Base-by-base conservation (phyloP, 345 rosid species). In the Citrus trifoliata region DNA sequence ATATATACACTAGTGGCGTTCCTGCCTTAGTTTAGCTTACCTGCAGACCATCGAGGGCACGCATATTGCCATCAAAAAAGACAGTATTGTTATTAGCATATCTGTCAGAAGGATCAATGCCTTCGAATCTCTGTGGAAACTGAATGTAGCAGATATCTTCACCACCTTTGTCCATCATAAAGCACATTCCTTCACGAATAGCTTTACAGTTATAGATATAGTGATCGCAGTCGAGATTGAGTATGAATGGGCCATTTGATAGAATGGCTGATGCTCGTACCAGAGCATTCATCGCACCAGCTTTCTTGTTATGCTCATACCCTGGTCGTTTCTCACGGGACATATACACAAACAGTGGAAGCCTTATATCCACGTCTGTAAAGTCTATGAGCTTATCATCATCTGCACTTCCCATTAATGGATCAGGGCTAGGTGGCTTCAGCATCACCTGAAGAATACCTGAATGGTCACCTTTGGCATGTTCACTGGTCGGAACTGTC, bases 201-300 rank as follows among this genome's bases (percentile, higher is more conserved):
- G 99, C 98, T 80, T 87, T 90, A 80, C 95, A 94, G 75, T 96
- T 96, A 83, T 89, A 87, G 55, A 94, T 83, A 86, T 96, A 96
- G 83, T 96, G 99, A 81, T 96, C 99, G n/a, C 98, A 96, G 70
- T 96, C 99, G 13, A 96, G 86, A 82, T 96, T 96, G 56, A 96
- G 97, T 22, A 94, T 96, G 85, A 94, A 96, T 4, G 98, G 92
- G 6, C 98, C 99, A n/a, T 96, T 96, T 10, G 99, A 96, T 21
- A 96, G 82, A 51, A 96, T 78, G 1, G 98, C 97, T 1, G 99
- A 96, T 19, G 92, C 91, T 78, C 99, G 85, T 0, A 96, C 99
- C 80, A 96, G 80, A 30, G 91, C 90, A 46, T 96, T 94, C 99
- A 96, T 96, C 21, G 99, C 99, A 24, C 98, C 99, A 0, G 98